These are phyloP conservation scores for Sporisorium iseilematis-ciliati DNA, from an alignment of 1,284 basidiomycete species.

Conservation along the genomic window DNA sequence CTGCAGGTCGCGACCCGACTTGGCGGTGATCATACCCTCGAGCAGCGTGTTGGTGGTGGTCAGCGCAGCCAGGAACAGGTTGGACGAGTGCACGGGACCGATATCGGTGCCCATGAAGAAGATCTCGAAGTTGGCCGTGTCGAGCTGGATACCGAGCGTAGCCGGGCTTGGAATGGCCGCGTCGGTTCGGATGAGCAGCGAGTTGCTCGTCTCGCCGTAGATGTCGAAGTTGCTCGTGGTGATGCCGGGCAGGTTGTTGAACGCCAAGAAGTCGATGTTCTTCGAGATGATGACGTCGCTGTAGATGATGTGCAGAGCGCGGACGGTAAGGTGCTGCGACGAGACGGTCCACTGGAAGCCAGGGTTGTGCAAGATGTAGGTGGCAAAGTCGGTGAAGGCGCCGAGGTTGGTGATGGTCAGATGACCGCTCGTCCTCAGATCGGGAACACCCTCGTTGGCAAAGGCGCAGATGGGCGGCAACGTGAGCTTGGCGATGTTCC, in stretches of 20 bases:
- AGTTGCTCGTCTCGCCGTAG: slow-evolving; percentile 76
- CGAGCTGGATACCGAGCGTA: slow-evolving; percentile 81
- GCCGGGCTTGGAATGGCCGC: slow-evolving; percentile 77
- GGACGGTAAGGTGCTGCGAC: slow-evolving; percentile 76
- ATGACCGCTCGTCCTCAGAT: slow-evolving; percentile 73
- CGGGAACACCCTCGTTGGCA: slow-evolving; percentile 78
- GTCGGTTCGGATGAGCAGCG: slow-evolving; percentile 79
- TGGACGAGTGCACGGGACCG: slow-evolving; percentile 71
- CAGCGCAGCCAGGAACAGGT: slow-evolving; percentile 75
- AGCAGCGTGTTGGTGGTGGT: slow-evolving; percentile 74
- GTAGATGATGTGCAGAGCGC: slow-evolving; percentile 79
- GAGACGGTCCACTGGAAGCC: slow-evolving; percentile 80
- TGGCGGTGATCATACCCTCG: slow-evolving; percentile 76
- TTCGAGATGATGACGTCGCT: slow-evolving; percentile 78
- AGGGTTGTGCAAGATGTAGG: slow-evolving; percentile 77
- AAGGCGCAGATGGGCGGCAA: slow-evolving; percentile 79
- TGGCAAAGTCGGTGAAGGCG: slow-evolving; percentile 78
- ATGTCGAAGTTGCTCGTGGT: slow-evolving; percentile 77
- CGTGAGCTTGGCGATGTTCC: slow-evolving; percentile 77
- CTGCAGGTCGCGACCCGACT: slow-evolving; percentile 73
- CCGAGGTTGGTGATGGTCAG: slow-evolving; percentile 67
- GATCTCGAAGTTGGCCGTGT: slow-evolving; percentile 77
- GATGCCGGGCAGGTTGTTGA: slow-evolving; percentile 76
- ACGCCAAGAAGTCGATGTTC: slow-evolving; percentile 78
- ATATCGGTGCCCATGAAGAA: slow-evolving; percentile 70